A percentile compares a stretch with the other conserved stretches of the same genome.
Evolutionary conservation across 2,329 filamentous ascomycete genomes (phyloP).

Genomic region (Didymella pomorum): DNA sequence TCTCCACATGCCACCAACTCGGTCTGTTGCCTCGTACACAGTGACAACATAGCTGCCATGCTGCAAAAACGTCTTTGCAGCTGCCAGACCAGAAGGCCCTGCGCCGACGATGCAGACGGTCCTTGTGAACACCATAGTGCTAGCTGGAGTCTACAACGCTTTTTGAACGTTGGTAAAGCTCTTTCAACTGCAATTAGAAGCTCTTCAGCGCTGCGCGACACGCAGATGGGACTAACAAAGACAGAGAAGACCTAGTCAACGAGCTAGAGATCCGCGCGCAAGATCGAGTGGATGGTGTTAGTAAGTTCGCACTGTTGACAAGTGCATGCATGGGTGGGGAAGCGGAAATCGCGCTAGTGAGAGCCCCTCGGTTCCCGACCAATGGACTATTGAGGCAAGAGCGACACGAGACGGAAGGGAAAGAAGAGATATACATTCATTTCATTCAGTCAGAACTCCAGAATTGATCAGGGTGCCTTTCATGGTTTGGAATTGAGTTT

Average conservation of each 20-base stretch:
- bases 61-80: conserved; percentile 71
- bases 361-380: conserved; percentile 24
- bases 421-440: conserved; percentile 8
- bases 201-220: neutral
- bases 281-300: neutral
- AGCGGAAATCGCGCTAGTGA: conserved; percentile 24
- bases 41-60: conserved; percentile 71
- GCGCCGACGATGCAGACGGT: conserved; percentile 55
- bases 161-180: neutral
- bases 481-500: conserved; percentile 61
- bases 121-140: conserved; percentile 30
- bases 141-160: conserved; percentile 6
- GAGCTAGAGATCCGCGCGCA: neutral
- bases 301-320: conserved; percentile 3
- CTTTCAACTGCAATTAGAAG: neutral
- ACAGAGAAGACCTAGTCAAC: neutral
- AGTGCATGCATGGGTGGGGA: conserved; percentile 16
- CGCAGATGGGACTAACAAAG: neutral
- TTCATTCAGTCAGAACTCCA: conserved; percentile 38
- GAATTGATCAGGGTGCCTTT: conserved; percentile 49
- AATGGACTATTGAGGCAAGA: conserved; percentile 5
- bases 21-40: conserved; percentile 71
- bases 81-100: conserved; percentile 55
- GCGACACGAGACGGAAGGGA: conserved; percentile 3
- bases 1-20: conserved; percentile 83